Evolutionary conservation across 768 basidiomycete species (phyloP).

Genomic region (Collybia mongolica): DNA sequence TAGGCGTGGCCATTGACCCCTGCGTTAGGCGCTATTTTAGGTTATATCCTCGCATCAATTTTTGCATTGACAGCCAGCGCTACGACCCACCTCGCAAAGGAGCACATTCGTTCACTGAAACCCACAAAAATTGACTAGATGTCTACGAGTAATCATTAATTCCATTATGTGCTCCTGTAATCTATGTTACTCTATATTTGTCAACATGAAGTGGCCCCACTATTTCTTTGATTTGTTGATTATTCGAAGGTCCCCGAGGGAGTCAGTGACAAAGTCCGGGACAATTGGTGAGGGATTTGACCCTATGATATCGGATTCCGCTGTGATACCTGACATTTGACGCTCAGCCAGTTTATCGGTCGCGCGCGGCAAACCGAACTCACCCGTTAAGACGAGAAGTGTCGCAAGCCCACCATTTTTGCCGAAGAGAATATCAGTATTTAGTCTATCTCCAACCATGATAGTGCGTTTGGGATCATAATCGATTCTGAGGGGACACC

Average conservation of each 20-base stretch:
- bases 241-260: conserved; percentile 77
- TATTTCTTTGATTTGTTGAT: conserved; percentile 4
- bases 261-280: conserved; percentile 78
- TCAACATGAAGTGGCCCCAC: background rate
- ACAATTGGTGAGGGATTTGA: conserved; percentile 67
- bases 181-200: conserved; percentile 3
- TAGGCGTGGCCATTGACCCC: conserved; percentile 86
- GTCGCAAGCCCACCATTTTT: conserved; percentile 83
- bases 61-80: conserved; percentile 47
- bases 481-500: conserved; percentile 55
- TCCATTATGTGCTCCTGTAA: background rate
- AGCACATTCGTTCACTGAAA: conserved; percentile 27
- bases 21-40: conserved; percentile 66
- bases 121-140: conserved; percentile 7
- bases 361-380: conserved; percentile 9
- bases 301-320: conserved; percentile 70
- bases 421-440: conserved; percentile 95
- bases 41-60: conserved; percentile 63
- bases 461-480: conserved; percentile 86
- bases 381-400: conserved; percentile 90
- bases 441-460: conserved; percentile 95
- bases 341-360: conserved; percentile 1
- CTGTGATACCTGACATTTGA: conserved; percentile 64
- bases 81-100: conserved; percentile 34
- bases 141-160: background rate